phyloP scores from a whole-genome alignment of 108 stramenopile genomes.

The Bacterosira constricta region DNA sequence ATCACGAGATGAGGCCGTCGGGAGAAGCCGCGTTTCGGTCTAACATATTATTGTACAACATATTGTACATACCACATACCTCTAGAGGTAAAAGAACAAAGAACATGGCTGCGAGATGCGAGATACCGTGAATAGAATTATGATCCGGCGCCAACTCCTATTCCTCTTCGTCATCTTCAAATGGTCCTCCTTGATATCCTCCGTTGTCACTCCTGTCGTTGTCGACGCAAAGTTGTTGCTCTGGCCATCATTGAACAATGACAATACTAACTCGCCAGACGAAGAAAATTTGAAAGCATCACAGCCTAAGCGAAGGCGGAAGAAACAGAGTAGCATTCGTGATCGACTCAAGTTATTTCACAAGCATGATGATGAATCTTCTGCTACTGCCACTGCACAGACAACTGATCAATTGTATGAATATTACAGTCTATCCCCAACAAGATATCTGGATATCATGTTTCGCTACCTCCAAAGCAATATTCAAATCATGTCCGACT shows the following conservation, averaged over 20 bases:
- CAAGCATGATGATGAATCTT: not conserved
- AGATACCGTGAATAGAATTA: too few relatives aligned
- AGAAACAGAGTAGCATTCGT: too few relatives aligned
- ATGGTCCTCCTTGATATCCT: not conserved
- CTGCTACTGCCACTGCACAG: too few relatives aligned
- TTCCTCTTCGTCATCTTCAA: not conserved
- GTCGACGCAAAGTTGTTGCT: constrained; percentile 7
- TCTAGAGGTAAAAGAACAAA: too few relatives aligned
- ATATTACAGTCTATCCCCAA: not conserved
- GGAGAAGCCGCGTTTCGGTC: too few relatives aligned
- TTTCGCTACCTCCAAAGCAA: constrained; percentile 14
- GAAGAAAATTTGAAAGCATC: constrained; percentile 5
- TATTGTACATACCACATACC: too few relatives aligned
- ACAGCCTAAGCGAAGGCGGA: not conserved
- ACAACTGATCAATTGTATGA: too few relatives aligned
- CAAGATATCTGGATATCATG: constrained; percentile 14
- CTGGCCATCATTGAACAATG: not conserved
- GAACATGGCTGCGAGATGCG: too few relatives aligned
- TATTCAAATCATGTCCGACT: not conserved
- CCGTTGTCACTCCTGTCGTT: not conserved
- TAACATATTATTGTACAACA: too few relatives aligned
- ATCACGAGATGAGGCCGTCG: too few relatives aligned
- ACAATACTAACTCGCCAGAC: constrained; percentile 1
- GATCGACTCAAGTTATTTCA: too few relatives aligned
- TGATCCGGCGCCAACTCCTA: too few relatives aligned